Evolutionary conservation across 2,329 filamentous ascomycete species (phyloP).

Genomic region (Pseudopithomyces chartarum): DNA sequence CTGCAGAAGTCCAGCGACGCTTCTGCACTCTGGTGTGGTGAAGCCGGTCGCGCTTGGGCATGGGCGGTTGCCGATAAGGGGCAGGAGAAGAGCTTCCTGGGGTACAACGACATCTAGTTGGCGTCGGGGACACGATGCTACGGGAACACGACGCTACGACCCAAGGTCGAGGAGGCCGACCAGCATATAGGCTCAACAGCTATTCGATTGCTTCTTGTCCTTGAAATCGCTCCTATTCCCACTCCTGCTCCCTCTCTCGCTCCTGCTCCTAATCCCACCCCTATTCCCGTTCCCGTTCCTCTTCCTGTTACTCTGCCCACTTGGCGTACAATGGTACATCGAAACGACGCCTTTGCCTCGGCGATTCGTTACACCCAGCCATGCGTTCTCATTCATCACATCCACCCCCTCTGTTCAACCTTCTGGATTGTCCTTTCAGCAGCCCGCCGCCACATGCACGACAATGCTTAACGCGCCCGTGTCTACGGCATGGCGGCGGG

Average conservation of each 20-base stretch:
- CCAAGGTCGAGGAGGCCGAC: slow-evolving; percentile 13
- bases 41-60: slow-evolving; percentile 55
- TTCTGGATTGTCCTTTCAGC: not conserved
- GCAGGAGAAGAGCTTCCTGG: slow-evolving; percentile 53
- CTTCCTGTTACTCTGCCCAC: no score
- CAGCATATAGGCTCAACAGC: not conserved
- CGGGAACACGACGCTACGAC: slow-evolving; percentile 24
- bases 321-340: no score
- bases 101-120: slow-evolving; percentile 55
- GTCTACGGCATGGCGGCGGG: no score
- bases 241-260: not conserved
- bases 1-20: slow-evolving; percentile 57
- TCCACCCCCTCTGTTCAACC: not conserved
- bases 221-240: no score
- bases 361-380: no score
- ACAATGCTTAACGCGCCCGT: no score
- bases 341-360: no score
- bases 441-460: not conserved
- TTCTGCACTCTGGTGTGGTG: slow-evolving; percentile 56
- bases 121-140: not conserved
- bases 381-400: not conserved
- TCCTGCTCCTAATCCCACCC: not conserved
- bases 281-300: no score
- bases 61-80: slow-evolving; percentile 54
- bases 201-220: slow-evolving; percentile 1